These are phyloP conservation scores for Jamesozyma gamospora DNA, from an alignment of 805 yeast genomes.

Conservation along the genomic window DNA sequence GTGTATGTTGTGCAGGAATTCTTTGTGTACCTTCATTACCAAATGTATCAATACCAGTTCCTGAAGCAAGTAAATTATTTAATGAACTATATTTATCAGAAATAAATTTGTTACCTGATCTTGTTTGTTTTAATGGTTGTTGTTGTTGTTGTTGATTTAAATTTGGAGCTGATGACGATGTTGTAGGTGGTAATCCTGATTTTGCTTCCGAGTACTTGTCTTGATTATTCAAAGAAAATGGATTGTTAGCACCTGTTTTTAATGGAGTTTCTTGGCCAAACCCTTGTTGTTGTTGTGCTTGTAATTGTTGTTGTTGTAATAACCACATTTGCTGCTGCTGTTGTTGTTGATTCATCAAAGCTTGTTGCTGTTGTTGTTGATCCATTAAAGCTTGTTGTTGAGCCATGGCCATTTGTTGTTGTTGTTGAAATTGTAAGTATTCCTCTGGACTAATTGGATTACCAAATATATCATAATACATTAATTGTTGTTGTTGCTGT, in stretches of 20 bases:
- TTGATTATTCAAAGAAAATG: slow-evolving; percentile 42
- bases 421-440: slow-evolving; percentile 27
- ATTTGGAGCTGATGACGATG: slow-evolving; percentile 3
- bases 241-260: slow-evolving; percentile 68
- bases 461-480: slow-evolving; percentile 29
- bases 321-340: slow-evolving; percentile 30
- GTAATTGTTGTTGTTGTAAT: slow-evolving; percentile 19
- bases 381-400: slow-evolving; percentile 22
- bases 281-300: slow-evolving; percentile 29
- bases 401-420: slow-evolving; percentile 24
- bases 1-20: slow-evolving; percentile 88
- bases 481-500: slow-evolving; percentile 20
- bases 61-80: slow-evolving; percentile 68
- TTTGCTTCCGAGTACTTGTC: slow-evolving; percentile 8
- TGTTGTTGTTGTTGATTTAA: background rate
- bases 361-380: too few species aligned
- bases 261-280: slow-evolving; percentile 26
- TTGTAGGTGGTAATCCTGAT: background rate
- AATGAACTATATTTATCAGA: slow-evolving; percentile 58
- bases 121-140: slow-evolving; percentile 36
- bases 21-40: slow-evolving; percentile 39
- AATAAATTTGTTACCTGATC: slow-evolving; percentile 48
- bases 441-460: slow-evolving; percentile 31
- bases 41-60: slow-evolving; percentile 89
- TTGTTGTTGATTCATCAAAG: too few species aligned